Conservation (phyloP, 495 filamentous ascomycete genomes). For the Annulohypoxylon bovei region DNA sequence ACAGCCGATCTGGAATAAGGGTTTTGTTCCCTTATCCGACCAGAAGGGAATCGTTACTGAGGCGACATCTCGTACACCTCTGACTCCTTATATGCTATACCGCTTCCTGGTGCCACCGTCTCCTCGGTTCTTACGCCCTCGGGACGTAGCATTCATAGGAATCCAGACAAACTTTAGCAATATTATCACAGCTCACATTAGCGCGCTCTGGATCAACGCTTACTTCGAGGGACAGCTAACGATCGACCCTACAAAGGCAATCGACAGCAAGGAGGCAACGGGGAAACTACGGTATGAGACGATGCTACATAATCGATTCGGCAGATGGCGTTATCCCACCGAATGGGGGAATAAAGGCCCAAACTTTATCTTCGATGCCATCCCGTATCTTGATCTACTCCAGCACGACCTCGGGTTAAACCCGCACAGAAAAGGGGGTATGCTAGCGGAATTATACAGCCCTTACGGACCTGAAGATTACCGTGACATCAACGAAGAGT, state of each 20-base stretch:
- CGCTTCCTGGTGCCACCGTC: conserved; percentile 76
- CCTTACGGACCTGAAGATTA: conserved; percentile 71
- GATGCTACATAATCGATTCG: conserved; percentile 70
- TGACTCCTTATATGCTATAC: conserved; percentile 61
- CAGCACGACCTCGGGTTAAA: conserved; percentile 69
- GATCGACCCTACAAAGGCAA: conserved; percentile 17
- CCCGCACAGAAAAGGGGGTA: conserved; percentile 51
- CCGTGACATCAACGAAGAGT: conserved; percentile 66
- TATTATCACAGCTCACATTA: conserved; percentile 67
- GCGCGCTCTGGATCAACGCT: conserved; percentile 76
- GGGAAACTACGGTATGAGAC: conserved; percentile 62
- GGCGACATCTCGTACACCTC: conserved; percentile 36
- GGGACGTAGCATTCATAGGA: conserved; percentile 73
- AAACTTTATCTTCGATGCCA: conserved; percentile 76
- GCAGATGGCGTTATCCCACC: conserved; percentile 71
- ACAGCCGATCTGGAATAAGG: conserved; percentile 54
- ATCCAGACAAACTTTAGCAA: conserved; percentile 70
- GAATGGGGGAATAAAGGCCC: conserved; percentile 70
- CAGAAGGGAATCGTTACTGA: conserved; percentile 47
- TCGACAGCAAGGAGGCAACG: conserved; percentile 28
- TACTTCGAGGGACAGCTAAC: conserved; percentile 58
- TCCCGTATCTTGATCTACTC: conserved; percentile 79
- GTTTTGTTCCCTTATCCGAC: conserved; percentile 49
- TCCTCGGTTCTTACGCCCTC: conserved; percentile 55
- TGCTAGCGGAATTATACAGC: conserved; percentile 59